Conservation (phyloP, 768 basidiomycete genomes). For the Phaeolepiota aurea region DNA sequence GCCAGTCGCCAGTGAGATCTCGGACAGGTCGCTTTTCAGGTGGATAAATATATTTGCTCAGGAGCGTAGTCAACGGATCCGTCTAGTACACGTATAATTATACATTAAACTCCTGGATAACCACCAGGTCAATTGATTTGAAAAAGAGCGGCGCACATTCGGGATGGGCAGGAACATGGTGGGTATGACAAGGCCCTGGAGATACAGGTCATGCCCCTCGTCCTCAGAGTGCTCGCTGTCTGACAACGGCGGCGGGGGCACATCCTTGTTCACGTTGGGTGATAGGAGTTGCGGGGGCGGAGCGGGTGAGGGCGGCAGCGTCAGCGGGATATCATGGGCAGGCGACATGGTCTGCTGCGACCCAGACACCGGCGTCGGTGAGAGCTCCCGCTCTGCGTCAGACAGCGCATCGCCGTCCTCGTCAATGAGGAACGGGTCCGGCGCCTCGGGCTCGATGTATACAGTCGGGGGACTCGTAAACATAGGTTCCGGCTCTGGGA, state of each 20-base stretch:
- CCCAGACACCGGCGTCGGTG: constrained; percentile 16
- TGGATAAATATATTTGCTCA: constrained; percentile 78
- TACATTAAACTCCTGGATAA: constrained; percentile 42
- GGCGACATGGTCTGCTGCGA: constrained; percentile 26
- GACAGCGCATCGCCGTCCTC: constrained; percentile 37
- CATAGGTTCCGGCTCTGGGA: no score
- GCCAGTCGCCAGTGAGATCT: constrained; percentile 71
- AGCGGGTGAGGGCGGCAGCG: constrained; percentile 16
- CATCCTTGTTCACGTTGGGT: constrained; percentile 45
- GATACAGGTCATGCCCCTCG: constrained; percentile 48
- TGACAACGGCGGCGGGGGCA: constrained; percentile 38
- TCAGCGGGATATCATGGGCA: constrained; percentile 35
- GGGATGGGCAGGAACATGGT: constrained; percentile 87
- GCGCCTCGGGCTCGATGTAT: constrained; percentile 36
- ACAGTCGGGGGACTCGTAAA: constrained; percentile 19
- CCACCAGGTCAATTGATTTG: constrained; percentile 53
- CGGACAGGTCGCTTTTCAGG: constrained; percentile 67
- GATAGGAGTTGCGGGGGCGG: constrained; percentile 15
- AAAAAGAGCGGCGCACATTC: constrained; percentile 63
- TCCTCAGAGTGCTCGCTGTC: constrained; percentile 41
- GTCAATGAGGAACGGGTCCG: constrained; percentile 58
- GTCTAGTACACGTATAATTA: constrained; percentile 56
- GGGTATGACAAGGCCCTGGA: constrained; percentile 62
- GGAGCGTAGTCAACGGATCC: constrained; percentile 72
- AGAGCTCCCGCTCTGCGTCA: constrained; percentile 25